A percentile compares a stretch with the other conserved stretches of the same genome.
phyloP scores from a whole-genome alignment of 805 yeast genomes.

The Monosporozyma aquatica region DNA sequence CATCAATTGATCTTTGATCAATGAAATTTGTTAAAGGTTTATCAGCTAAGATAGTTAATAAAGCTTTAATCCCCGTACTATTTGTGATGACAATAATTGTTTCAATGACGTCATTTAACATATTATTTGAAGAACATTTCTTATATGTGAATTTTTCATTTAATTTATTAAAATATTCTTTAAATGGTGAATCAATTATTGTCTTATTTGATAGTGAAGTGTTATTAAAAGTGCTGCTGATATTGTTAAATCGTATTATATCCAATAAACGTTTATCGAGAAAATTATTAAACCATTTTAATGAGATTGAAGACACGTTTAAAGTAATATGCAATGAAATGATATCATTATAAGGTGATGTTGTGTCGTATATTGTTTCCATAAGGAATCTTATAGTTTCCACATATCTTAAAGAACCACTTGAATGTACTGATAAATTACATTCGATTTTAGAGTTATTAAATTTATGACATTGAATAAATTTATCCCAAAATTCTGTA shows the following conservation, averaged over 20 bases:
- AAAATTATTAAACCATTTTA: slow-evolving; percentile 28
- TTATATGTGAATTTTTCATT: slow-evolving; percentile 18
- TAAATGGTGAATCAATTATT: slow-evolving; percentile 25
- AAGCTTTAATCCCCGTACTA: slow-evolving; percentile 29
- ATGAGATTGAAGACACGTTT: slow-evolving; percentile 23
- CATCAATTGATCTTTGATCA: slow-evolving; percentile 25
- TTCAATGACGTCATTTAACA: slow-evolving; percentile 13
- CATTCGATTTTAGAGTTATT: neutral
- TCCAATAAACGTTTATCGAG: slow-evolving; percentile 14
- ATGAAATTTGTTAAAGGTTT: slow-evolving; percentile 25
- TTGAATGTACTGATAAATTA: slow-evolving; percentile 15
- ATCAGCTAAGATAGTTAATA: slow-evolving; percentile 28
- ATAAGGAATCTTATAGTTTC: slow-evolving; percentile 27
- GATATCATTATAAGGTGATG: neutral
- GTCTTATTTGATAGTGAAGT: neutral
- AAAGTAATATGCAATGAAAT: slow-evolving; percentile 14
- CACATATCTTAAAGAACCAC: slow-evolving; percentile 29
- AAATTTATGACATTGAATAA: slow-evolving; percentile 3
- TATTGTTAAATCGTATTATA: slow-evolving; percentile 15
- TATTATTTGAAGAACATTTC: too few relatives aligned
- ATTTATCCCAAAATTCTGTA: slow-evolving; percentile 16
- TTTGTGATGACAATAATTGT: slow-evolving; percentile 27
- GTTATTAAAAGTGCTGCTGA: too few relatives aligned
- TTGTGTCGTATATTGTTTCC: slow-evolving; percentile 17
- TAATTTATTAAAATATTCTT: slow-evolving; percentile 25